Evolutionary conservation across 2,329 filamentous ascomycete species (phyloP), one percentile per base, ranked within the genome.

Genomic region (Apiospora arundinis): DNA sequence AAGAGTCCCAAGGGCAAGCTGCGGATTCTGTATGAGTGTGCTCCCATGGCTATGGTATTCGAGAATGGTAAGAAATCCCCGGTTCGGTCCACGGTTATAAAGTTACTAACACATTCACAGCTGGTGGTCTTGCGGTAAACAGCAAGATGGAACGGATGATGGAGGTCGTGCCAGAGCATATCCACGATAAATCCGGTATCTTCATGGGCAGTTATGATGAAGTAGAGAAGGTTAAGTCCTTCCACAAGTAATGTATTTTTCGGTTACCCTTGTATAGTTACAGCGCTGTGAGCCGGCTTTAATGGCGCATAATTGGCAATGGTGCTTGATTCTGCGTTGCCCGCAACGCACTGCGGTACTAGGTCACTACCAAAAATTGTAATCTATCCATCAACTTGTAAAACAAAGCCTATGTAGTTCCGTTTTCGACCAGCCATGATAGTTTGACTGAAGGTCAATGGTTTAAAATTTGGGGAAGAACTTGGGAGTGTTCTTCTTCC

Each of bases 1-100:
- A 98, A 99, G 91, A 97, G 93, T 80, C 94, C 95, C 75, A 99
- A 98, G 90, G 96, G 96, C 77, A 99, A 99, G 88, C 89, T 99
- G 76, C 90, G 96, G 75, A 99, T 99, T 76, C 82, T 99, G 78
- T 99, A 99, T 84, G 96, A 99, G 86, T 99, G 96, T 81, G 96
- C 96, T 18, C 96, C 96, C 49, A 99, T 99, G 96, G 96, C 96
- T 32, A 93, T 98, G 92, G 90, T 99, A 8, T 98, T 99, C 82
- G 96, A 99, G 85, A 98, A 99, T 84, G 96, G 93, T 95, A 83
- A 84, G 92, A 86, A 8, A 8, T 2, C 28, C 23, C n/a, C 40
- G n/a, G 2, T 37, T 7, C 28, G 49, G 32, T 52, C 48, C 11
- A 25, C 23, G 25, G 9, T 6, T 65, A 40, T 2, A 2, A 40